Evolutionary conservation across 768 basidiomycete species (phyloP).

Genomic region (Suillus lakei): DNA sequence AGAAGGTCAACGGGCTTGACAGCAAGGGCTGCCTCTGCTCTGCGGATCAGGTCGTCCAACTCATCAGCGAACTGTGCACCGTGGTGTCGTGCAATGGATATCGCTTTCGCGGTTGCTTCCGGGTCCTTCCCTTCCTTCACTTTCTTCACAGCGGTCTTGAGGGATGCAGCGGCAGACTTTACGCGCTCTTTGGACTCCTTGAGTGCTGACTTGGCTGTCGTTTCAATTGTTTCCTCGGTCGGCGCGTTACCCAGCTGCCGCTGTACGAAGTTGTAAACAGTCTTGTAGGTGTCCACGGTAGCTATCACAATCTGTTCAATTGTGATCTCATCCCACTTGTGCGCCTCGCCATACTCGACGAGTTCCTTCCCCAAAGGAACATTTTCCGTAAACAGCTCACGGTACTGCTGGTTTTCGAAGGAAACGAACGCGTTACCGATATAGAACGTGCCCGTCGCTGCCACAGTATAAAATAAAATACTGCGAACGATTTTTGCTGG

Average conservation of each 20-base stretch:
- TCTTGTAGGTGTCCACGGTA: slow-evolving; percentile 51
- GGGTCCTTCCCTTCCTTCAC: slow-evolving; percentile 33
- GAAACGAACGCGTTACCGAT: slow-evolving; percentile 79
- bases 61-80: slow-evolving; percentile 62
- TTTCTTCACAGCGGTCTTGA: slow-evolving; percentile 55
- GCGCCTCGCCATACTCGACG: slow-evolving; percentile 80
- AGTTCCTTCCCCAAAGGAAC: slow-evolving; percentile 80
- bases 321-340: slow-evolving; percentile 81
- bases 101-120: slow-evolving; percentile 38
- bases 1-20: slow-evolving; percentile 42
- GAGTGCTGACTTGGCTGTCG: slow-evolving; percentile 37
- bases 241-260: slow-evolving; percentile 50
- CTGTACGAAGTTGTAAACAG: slow-evolving; percentile 55
- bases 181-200: slow-evolving; percentile 50
- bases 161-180: slow-evolving; percentile 44
- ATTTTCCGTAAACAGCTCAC: slow-evolving; percentile 82
- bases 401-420: slow-evolving; percentile 78
- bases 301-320: slow-evolving; percentile 59
- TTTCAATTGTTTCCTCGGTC: slow-evolving; percentile 40
- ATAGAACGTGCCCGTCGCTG: slow-evolving; percentile 79
- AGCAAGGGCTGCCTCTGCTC: slow-evolving; percentile 75
- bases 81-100: slow-evolving; percentile 48
- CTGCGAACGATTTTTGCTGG: slow-evolving; percentile 63
- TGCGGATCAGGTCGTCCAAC: slow-evolving; percentile 65
- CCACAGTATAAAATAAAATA: slow-evolving; percentile 69